A percentile compares a stretch with the other conserved stretches of the same genome.
phyloP scores from a whole-genome alignment of 768 basidiomycete genomes.

The Suillus decipiens region DNA sequence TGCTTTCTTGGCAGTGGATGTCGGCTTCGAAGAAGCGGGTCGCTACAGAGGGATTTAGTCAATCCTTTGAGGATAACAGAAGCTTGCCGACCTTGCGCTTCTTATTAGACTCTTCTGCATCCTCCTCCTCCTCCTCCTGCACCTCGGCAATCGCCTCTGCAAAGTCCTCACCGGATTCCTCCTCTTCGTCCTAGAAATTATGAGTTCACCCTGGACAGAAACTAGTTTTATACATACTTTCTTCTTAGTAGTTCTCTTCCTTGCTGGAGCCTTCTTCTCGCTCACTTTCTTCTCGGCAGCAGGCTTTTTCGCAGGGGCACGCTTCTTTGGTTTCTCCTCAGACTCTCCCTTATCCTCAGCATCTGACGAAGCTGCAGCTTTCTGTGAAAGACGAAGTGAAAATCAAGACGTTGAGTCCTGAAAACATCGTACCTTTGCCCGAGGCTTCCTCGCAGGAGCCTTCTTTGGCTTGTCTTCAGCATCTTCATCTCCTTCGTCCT shows the following conservation, averaged over 20 bases:
- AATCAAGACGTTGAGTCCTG: constrained; percentile 9
- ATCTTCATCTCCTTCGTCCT: constrained; percentile 39
- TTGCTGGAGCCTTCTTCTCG: constrained; percentile 42
- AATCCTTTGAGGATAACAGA: constrained; percentile 10
- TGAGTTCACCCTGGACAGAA: neutral
- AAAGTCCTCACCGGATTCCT: constrained; percentile 50
- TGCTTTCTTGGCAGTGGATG: constrained; percentile 43
- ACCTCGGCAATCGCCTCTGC: constrained; percentile 44
- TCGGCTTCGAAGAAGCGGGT: constrained; percentile 45
- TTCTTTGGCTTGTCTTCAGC: constrained; percentile 33
- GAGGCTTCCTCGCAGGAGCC: constrained; percentile 36
- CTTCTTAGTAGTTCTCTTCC: constrained; percentile 13
- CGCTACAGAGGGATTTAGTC: constrained; percentile 32
- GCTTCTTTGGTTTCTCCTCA: constrained; percentile 51
- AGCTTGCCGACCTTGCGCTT: constrained; percentile 65
- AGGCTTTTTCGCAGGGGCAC: constrained; percentile 46
- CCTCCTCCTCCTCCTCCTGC: constrained; percentile 51
- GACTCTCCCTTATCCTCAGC: constrained; percentile 37
- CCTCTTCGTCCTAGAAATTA: constrained; percentile 31
- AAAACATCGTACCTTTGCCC: constrained; percentile 31
- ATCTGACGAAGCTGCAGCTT: constrained; percentile 26
- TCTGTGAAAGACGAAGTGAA: constrained; percentile 20
- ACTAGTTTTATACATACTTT: constrained; percentile 10
- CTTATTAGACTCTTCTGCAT: constrained; percentile 43
- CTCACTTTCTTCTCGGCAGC: constrained; percentile 48